A percentile compares a stretch with the other conserved stretches of the same genome.
Conservation (phyloP, 495 filamentous ascomycete species). For the Poronia punctata region DNA sequence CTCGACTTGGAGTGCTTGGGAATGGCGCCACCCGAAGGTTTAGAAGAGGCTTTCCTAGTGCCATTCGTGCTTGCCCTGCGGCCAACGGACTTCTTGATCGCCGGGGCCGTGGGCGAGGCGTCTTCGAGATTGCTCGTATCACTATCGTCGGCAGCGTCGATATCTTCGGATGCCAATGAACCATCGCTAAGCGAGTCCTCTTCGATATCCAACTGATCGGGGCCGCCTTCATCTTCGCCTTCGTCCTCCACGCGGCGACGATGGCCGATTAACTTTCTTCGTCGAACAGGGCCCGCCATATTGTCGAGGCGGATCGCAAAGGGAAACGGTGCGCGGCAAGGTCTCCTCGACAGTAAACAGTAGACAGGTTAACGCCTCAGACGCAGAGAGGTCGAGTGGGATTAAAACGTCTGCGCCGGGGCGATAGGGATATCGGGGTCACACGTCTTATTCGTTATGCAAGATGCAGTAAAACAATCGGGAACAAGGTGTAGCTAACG, state of each 20-base stretch:
- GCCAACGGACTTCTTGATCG: constrained; percentile 28
- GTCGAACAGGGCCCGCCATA: constrained; percentile 56
- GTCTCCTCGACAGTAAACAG: constrained; percentile 8
- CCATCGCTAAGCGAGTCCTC: constrained; percentile 82
- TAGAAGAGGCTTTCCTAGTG: constrained; percentile 29
- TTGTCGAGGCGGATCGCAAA: constrained; percentile 14
- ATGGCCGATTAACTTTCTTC: constrained; percentile 67
- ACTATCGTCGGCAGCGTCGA: constrained; percentile 72
- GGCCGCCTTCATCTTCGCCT: constrained; percentile 65
- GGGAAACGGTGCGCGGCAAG: constrained; percentile 6
- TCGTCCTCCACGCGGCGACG: constrained; percentile 76
- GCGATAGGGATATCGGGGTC: constrained; percentile 23
- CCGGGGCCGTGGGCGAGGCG: constrained; percentile 45
- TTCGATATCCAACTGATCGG: constrained; percentile 57
- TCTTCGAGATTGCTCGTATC: constrained; percentile 64
- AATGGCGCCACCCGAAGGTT: constrained; percentile 21
- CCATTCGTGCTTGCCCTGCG: constrained; percentile 35
- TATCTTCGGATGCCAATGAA: constrained; percentile 66
- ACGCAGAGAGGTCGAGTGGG: constrained; percentile 10
- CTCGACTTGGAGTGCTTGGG: constrained; percentile 33
- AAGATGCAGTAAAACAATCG: constrained; percentile 7
- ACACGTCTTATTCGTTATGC: constrained; percentile 20
- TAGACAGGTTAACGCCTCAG: constrained; percentile 6
- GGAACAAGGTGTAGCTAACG: constrained; percentile 14
- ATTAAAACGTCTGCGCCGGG: constrained; percentile 25